Percentiles rank a stretch among this genome's conserved stretches.
phyloP scores from a whole-genome alignment of 257 asterid genomes.

The Hygrophila difformis region DNA sequence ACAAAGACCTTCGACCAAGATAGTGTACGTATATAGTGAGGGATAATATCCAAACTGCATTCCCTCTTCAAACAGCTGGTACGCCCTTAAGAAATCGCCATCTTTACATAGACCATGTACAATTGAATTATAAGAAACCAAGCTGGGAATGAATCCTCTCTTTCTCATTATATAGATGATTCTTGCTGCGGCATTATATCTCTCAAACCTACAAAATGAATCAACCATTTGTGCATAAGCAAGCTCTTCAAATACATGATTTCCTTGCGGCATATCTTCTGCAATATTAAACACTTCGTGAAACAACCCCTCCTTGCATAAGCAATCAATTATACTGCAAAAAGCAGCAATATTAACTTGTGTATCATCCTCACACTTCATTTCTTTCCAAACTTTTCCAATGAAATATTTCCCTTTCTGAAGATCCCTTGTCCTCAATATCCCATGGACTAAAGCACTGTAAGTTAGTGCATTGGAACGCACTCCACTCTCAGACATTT shows the following conservation, averaged over 20 bases:
- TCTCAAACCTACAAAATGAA: conserved; percentile 56
- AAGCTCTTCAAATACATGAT: conserved; percentile 47
- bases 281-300: conserved; percentile 65
- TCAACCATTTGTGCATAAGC: conserved; percentile 74
- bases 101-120: conserved; percentile 69
- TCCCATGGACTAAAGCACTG: conserved; percentile 44
- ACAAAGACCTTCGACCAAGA: conserved; percentile 71
- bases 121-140: conserved; percentile 51
- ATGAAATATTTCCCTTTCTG: conserved; percentile 39
- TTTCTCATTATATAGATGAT: conserved; percentile 79
- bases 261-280: conserved; percentile 69
- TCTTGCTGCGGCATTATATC: conserved; percentile 86
- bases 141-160: conserved; percentile 54
- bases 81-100: conserved; percentile 69
- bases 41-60: conserved; percentile 46
- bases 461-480: conserved; percentile 45
- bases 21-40: conserved; percentile 65
- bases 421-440: conserved; percentile 38
- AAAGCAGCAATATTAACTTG: conserved; percentile 56
- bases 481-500: conserved; percentile 55
- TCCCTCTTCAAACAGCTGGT: conserved; percentile 79
- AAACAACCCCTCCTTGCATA: conserved; percentile 77
- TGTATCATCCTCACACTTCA: conserved; percentile 38
- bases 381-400: conserved; percentile 48
- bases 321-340: conserved; percentile 43